Base-by-base conservation (phyloP, 768 basidiomycete species). In the Amanita inopinata region DNA sequence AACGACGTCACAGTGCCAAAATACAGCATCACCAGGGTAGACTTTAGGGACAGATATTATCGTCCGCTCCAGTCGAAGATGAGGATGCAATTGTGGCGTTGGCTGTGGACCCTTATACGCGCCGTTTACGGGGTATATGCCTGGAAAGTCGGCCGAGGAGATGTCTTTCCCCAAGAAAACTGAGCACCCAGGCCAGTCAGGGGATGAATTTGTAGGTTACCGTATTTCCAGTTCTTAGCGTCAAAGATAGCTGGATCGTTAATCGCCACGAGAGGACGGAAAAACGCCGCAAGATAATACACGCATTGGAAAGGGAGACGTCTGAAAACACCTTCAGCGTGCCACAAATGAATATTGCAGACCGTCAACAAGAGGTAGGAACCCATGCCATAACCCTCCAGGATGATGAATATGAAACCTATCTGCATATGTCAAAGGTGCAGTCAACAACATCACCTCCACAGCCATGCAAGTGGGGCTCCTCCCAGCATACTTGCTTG, bases 31-130 rank as follows among this genome's bases (percentile, higher is more conserved):
- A 1, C 86, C 86, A 0, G 84, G 83, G 39, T 68, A 64, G 4
- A 88, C 84, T 47, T 67, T 73, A 1, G 84, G 84, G 6, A 83
- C 65, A 2, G 78, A 76, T 19, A 74, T 74, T 80, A 88, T 85
- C 1, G 76, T 77, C 35, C 71, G 60, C 0, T 70, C 67, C 1
- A 86, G 66, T 45, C 65, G 63, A 41, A 88, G 62, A 56, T 88
- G 80, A 4, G 84, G 85, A 53, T 88, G 83, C 1, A 70, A 64
- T 11, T 49, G 57, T 12, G 75, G 66, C 10, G 69, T 80, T 5
- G 76, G 76, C 19, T 51, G 54, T 12, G 76, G 78, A 1, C 67
- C 67, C 3, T 40, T 49, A 49, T 55, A 72, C 8, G 69, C 67
- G 2, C 59, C 61, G 25, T 64, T 66, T 20, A 49, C 51, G 3